A percentile compares a stretch with the other conserved stretches of the same genome.
These are phyloP conservation scores for Aspergillus tamarii DNA, from an alignment of 2,329 filamentous ascomycete species.

Conservation along the genomic window DNA sequence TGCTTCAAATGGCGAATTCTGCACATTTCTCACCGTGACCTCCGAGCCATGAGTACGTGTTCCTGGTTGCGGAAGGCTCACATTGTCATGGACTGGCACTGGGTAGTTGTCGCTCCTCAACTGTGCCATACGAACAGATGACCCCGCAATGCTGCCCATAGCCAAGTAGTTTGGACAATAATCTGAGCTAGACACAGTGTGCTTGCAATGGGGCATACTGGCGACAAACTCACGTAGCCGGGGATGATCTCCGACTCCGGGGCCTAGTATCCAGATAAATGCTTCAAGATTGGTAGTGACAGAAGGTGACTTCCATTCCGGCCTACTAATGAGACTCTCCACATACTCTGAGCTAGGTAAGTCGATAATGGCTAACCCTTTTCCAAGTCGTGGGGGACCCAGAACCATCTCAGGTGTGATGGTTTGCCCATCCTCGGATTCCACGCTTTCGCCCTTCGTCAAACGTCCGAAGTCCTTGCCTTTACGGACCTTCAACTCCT, in stretches of 20 bases:
- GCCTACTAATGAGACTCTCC: conserved; percentile 66
- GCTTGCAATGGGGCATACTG: conserved; percentile 63
- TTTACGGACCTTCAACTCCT: conserved; percentile 64
- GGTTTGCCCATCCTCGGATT: conserved; percentile 64
- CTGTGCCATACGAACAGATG: conserved; percentile 69
- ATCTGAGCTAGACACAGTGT: conserved; percentile 77
- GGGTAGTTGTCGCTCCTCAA: conserved; percentile 76
- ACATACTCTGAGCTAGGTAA: conserved; percentile 73
- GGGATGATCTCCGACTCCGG: conserved; percentile 64
- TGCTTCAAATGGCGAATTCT: conserved; percentile 31
- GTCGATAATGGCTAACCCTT: conserved; percentile 78
- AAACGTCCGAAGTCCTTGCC: conserved; percentile 64
- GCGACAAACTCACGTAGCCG: conserved; percentile 71
- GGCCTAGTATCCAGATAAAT: conserved; percentile 82
- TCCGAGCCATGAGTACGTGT: conserved; percentile 24
- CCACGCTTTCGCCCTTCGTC: conserved; percentile 64
- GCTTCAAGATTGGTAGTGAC: conserved; percentile 69
- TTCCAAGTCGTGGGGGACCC: conserved; percentile 66
- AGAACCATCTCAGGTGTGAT: conserved; percentile 89
- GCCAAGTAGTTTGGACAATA: conserved; percentile 74
- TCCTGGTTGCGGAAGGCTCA: conserved; percentile 44
- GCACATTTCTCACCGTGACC: conserved; percentile 9
- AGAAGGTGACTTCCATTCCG: conserved; percentile 69
- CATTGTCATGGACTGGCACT: conserved; percentile 68
- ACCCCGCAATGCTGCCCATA: conserved; percentile 66